Conservation (phyloP, 106 monocot genomes). For the Dactylorhiza incarnata region DNA sequence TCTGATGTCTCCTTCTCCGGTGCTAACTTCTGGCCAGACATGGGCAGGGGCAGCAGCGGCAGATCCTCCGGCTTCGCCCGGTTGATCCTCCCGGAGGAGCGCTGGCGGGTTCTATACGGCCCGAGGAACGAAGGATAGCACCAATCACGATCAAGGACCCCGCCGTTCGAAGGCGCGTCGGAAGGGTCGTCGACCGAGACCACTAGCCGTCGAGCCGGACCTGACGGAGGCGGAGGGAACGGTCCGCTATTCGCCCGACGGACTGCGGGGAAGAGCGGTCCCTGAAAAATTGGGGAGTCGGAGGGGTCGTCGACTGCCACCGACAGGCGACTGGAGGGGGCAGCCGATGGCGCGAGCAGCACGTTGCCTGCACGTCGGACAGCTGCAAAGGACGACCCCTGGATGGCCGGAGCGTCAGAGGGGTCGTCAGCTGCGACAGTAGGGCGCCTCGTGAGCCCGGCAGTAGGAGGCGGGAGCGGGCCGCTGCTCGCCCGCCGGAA, state of each 20-base stretch:
- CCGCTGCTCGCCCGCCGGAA: constrained; percentile 17
- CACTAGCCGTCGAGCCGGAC: constrained; percentile 17
- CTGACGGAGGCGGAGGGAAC: neutral
- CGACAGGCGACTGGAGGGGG: constrained; percentile 12
- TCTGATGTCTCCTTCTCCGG: neutral
- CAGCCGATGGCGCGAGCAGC: constrained; percentile 7
- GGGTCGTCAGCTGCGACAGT: constrained; percentile 48
- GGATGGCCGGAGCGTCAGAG: constrained; percentile 17
- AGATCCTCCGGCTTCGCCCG: neutral
- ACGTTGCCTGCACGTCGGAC: constrained; percentile 16
- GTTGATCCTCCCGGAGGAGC: neutral
- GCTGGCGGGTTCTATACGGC: constrained; percentile 16
- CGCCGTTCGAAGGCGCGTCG: constrained; percentile 11
- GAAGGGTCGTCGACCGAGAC: constrained; percentile 40
- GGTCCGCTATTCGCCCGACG: neutral
- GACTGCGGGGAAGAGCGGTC: constrained; percentile 4
- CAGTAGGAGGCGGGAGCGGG: constrained; percentile 6
- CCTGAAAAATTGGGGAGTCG: constrained; percentile 15
- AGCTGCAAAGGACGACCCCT: constrained; percentile 17
- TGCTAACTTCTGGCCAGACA: neutral
- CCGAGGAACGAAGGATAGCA: constrained; percentile 65
- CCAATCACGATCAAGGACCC: constrained; percentile 48
- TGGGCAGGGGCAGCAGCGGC: neutral
- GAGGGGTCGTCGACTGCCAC: constrained; percentile 51
- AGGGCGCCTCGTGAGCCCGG: constrained; percentile 1